phyloP scores from a whole-genome alignment of 306 rosid genomes.

The Mucuna pruriens region DNA sequence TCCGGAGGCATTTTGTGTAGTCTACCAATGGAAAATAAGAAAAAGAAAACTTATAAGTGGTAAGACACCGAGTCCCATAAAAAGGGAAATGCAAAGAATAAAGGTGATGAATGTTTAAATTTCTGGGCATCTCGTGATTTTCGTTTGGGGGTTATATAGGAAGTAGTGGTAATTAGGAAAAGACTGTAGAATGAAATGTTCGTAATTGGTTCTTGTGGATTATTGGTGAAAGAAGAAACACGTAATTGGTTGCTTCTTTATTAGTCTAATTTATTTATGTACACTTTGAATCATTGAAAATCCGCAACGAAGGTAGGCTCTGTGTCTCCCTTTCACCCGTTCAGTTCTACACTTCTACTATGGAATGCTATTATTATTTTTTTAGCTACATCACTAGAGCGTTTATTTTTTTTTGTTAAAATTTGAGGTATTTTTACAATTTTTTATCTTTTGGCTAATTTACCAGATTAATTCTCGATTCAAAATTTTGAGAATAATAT shows the following conservation, averaged over 20 bases:
- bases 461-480: too few relatives aligned
- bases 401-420: too few relatives aligned
- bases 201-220: conserved; percentile 43
- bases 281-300: not conserved
- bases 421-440: too few relatives aligned
- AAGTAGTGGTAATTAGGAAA: too few relatives aligned
- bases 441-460: too few relatives aligned
- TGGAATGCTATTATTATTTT: too few relatives aligned
- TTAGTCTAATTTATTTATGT: not conserved
- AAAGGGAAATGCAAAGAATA: not conserved
- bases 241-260: not conserved
- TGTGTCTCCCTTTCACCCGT: not conserved
- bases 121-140: conserved; percentile 48
- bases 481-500: too few relatives aligned
- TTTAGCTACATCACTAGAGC: too few relatives aligned
- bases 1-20: not conserved
- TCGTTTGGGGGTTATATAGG: conserved; percentile 53
- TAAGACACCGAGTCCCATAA: not conserved
- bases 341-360: not conserved
- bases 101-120: conserved; percentile 53
- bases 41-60: not conserved
- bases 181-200: conserved; percentile 38
- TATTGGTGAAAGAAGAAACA: not conserved
- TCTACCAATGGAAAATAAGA: conserved; percentile 9
- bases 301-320: not conserved